Base-by-base conservation (phyloP, 352 stramenopile genomes). In the Pythium dissotocum region DNA sequence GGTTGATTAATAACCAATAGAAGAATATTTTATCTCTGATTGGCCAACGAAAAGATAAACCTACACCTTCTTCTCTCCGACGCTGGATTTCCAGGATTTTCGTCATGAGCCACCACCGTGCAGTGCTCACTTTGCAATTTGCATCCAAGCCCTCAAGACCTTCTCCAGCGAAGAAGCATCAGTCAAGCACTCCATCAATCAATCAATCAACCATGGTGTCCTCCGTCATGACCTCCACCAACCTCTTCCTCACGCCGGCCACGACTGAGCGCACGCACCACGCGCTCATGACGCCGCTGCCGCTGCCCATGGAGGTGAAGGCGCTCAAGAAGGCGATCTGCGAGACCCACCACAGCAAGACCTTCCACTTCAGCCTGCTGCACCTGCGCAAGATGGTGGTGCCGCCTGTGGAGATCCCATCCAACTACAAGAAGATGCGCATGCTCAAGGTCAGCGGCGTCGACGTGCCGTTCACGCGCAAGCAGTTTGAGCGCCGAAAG, bases 401-500 rank as follows among this genome's bases (percentile, higher is more conserved):
- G 57, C 79, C 80, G 10, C 80, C 80, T 6, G 77, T 89, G 8
- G 63, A 72, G 13, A 85, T 87, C 66, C 80, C 80, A 8, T 71
- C 76, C 35, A 58, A 87, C 55, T 69, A 69, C 62, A 69, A 69
- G 62, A 69, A 69, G 46, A 69, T 69, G 62, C 62, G 62, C 44
- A 69, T 38, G 62, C 53, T 69, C 16, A 55, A 55, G 14, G 80
- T 89, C 40, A 71, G 69, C 33, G 80, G 80, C 42, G 69, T 79
- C 55, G 78, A 78, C 36, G 77, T 89, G 67, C 80, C 80, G 24
- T 85, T 83, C 66, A 89, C 80, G 30, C 76, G 77, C 32, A 61
- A 78, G 57, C 83, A 83, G 80, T 86, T 72, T 70, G 77, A 88
- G 61, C 82, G 72, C 21, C 72, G 77, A 40, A 86, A 83, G 71